Base-by-base conservation (phyloP, 1,284 basidiomycete species). In the Tilletia walkeri region DNA sequence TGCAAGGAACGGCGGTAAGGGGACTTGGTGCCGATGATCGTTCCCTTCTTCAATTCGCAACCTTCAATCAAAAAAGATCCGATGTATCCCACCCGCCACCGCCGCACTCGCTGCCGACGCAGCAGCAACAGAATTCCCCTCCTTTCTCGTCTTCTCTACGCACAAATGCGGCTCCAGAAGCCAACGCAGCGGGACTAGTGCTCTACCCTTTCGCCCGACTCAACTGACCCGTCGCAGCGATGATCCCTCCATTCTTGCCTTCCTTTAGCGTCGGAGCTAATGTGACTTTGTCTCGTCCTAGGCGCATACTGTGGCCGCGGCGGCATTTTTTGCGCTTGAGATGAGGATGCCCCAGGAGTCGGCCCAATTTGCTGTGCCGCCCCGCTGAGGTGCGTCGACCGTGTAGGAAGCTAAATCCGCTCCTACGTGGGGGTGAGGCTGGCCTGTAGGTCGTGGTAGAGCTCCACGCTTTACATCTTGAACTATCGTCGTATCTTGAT, bases 291-390 rank as follows among this genome's bases (percentile, higher is more conserved):
- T 39, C 6, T 2, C 45, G 36, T 34, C n/a, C 41, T 16, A 24
- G 16, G 20, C 49, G 69, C 63, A 53, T 78, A 76, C 65, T 77
- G 61, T 75, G 65, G 83, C 85, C n/a, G 84, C 85, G 72, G 48
- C 66, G 20, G 59, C 59, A 7, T 36, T 36, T 14, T 63, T 85
- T n/a, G 77, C 84, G 53, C 79, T 80, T 4, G 85, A 85, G 48
- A 86, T 85, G 10, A 84, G 80, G 24, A 85, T 86, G 7, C 85
- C 84, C 68, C 85, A 86, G 75, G 85, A 97, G 82, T 98, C 94
- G n/a, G 93, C 95, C 88, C 94, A 97, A 2, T 86, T 85, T 9
- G 81, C 78, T 16, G 80, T 80, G 63, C 81, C 81, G 30, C 82
- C 82, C 73, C 90, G 49, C 20, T 67, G 48, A 14, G 41, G 66